Percentiles rank a stretch among this genome's conserved stretches.
Evolutionary conservation across 352 stramenopile genomes (phyloP).

Genomic region (Phytophthora multivora): DNA sequence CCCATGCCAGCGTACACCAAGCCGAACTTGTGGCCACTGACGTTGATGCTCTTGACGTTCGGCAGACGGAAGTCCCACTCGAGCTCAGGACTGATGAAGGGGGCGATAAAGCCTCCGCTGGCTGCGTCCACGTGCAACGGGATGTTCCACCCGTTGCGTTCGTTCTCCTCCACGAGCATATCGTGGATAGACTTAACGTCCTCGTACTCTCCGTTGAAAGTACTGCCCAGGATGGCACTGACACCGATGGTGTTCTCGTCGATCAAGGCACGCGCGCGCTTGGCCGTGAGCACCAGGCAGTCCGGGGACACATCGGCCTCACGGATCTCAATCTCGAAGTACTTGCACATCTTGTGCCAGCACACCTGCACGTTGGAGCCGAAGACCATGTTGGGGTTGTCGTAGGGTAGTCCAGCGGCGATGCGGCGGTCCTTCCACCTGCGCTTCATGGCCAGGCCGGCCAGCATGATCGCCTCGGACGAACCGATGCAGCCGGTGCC

Average conservation of each 20-base stretch:
- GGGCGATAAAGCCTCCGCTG: constrained; percentile 92
- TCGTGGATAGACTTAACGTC: constrained; percentile 91
- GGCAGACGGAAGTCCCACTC: constrained; percentile 91
- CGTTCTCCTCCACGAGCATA: constrained; percentile 86
- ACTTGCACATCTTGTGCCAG: constrained; percentile 96
- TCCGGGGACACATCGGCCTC: constrained; percentile 89
- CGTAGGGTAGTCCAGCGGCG: constrained; percentile 71
- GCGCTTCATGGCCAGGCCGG: constrained; percentile 91
- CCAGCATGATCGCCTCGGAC: constrained; percentile 93
- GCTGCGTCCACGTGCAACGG: constrained; percentile 92
- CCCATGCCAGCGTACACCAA: constrained; percentile 93
- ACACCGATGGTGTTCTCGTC: constrained; percentile 95
- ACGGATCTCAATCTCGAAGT: constrained; percentile 93
- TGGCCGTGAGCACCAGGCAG: constrained; percentile 84
- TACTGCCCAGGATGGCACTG: constrained; percentile 91
- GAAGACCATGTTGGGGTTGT: constrained; percentile 94
- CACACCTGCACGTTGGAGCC: constrained; percentile 92
- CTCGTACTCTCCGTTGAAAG: constrained; percentile 94
- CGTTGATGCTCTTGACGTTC: constrained; percentile 93
- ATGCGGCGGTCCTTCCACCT: constrained; percentile 89
- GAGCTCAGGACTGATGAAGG: constrained; percentile 89
- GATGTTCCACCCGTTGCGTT: constrained; percentile 83
- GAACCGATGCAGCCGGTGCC: constrained; percentile 92
- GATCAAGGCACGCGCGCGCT: constrained; percentile 71
- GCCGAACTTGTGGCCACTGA: constrained; percentile 95